Conservation (phyloP, 805 yeast species). For the Ogataea angusta region DNA sequence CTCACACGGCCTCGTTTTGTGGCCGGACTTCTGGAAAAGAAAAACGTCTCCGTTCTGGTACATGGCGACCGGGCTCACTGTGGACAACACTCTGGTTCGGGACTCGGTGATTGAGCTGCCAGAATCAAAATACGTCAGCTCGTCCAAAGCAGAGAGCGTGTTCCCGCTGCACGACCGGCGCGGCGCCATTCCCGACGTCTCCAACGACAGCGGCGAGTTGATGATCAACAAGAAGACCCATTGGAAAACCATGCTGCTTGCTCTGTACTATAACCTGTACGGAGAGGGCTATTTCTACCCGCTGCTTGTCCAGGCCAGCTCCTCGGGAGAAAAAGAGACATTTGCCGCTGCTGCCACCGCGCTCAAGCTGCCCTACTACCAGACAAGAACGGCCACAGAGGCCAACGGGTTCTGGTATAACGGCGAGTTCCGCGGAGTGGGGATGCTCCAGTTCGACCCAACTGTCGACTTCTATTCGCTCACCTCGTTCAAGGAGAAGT, state of each 20-base stretch:
- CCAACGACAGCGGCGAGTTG: conserved; percentile 51
- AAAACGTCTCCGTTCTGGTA: conserved; percentile 70
- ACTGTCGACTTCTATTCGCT: conserved; percentile 36
- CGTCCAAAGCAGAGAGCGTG: conserved; percentile 17
- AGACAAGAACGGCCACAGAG: conserved; percentile 42
- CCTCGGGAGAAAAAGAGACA: conserved; percentile 51
- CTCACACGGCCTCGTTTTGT: conserved; percentile 53
- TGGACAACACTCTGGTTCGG: conserved; percentile 34
- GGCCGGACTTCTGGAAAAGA: conserved; percentile 86
- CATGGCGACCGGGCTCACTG: conserved; percentile 50
- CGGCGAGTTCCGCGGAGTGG: conserved; percentile 42
- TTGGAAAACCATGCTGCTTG: conserved; percentile 43
- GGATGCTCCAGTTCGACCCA: conserved; percentile 54
- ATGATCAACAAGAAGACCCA: conserved; percentile 47
- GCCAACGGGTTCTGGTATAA: conserved; percentile 46
- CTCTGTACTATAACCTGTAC: conserved; percentile 48
- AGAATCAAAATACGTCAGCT: conserved; percentile 25
- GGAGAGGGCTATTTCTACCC: conserved; percentile 43
- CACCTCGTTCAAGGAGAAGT: conserved; percentile 23
- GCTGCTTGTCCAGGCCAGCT: conserved; percentile 37
- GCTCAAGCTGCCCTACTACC: conserved; percentile 40
- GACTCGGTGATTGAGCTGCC: conserved; percentile 30
- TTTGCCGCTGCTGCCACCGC: conserved; percentile 49
- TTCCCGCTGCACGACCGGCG: conserved; percentile 31
- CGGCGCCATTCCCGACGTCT: conserved; percentile 47